These are phyloP conservation scores for Curvularia hawaiiensis DNA, from an alignment of 2,329 filamentous ascomycete genomes.

Conservation along the genomic window DNA sequence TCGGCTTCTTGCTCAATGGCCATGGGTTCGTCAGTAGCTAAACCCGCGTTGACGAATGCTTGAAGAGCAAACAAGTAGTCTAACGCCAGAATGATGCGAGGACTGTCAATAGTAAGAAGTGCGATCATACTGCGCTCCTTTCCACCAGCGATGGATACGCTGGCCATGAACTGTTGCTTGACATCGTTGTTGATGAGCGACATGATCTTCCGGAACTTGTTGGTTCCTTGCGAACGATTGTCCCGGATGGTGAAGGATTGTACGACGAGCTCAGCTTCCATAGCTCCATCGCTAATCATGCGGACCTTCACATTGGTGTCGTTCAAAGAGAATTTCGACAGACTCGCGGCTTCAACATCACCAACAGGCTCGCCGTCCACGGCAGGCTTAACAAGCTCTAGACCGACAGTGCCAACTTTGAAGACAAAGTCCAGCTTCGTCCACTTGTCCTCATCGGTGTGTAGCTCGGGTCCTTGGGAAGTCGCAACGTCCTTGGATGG, in stretches of 20 bases:
- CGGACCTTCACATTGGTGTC: slow-evolving; percentile 89
- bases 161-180: slow-evolving; percentile 96
- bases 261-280: slow-evolving; percentile 92
- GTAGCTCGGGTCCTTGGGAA: slow-evolving; percentile 67
- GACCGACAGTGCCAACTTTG: slow-evolving; percentile 81
- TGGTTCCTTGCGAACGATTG: slow-evolving; percentile 84
- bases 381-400: slow-evolving; percentile 82
- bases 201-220: slow-evolving; percentile 99
- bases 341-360: slow-evolving; percentile 75
- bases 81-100: slow-evolving; percentile 89
- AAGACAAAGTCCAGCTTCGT: slow-evolving; percentile 93
- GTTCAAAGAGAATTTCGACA: slow-evolving; percentile 94
- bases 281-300: slow-evolving; percentile 87
- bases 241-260: slow-evolving; percentile 95
- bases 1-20: slow-evolving; percentile 64
- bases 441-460: slow-evolving; percentile 74
- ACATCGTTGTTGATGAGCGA: slow-evolving; percentile 92
- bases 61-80: slow-evolving; percentile 95
- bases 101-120: slow-evolving; percentile 92
- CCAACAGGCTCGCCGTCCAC: slow-evolving; percentile 76
- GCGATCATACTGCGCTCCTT: slow-evolving; percentile 82
- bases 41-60: slow-evolving; percentile 75
- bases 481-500: slow-evolving; percentile 57
- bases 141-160: slow-evolving; percentile 87
- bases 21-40: slow-evolving; percentile 61